Evolutionary conservation across 768 basidiomycete genomes (phyloP), one percentile per base, ranked within the genome.

Genomic region (Phylloporus sp.): DNA sequence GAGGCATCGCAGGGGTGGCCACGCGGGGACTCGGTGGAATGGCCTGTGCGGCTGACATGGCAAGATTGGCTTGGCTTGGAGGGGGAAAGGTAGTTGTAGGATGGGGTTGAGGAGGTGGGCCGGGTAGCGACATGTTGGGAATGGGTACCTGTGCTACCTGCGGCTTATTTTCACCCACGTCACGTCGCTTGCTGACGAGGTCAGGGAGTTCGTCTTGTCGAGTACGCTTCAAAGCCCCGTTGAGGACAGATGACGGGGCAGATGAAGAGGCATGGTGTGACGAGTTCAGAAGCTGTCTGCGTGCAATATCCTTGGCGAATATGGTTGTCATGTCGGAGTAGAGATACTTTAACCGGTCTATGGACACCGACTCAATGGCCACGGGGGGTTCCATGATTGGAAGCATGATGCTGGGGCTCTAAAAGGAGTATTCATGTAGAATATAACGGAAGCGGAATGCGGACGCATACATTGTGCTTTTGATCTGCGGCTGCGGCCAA

Each of bases 401-500:
- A 5, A 81, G 75, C 0, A 72, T 66, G 34, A 75, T 69, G 43
- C 54, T 69, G 58, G 67, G 66, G 52, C 63, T 68, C 73, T 61
- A 34, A 40, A 29, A 15, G 26, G 16, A 9, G 31, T 10, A 15
- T n/a, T 22, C 15, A 34, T 20, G 59, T 23, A 57, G 55, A 29
- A 49, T 32, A 45, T 5, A 44, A 42, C n/a, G 52, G 48, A 39
- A 11, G 42, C 24, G 27, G 24, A 44, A 47, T 43, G 23, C 36
- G 53, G 39, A 50, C 49, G 68, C 78, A 45, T 70, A 82, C 82
- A 34, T 70, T 72, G 60, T 72, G 74, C 44, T 74, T 75, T 66
- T 75, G 75, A 57, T 89, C 86, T 36, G 80, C 83, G n/a, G 78
- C 80, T 18, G 80, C 77, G 41, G 85, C 85, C 56, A 89, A 67